Evolutionary conservation across 2,329 filamentous ascomycete species (phyloP).

Genomic region (Escovopsis sp.): DNA sequence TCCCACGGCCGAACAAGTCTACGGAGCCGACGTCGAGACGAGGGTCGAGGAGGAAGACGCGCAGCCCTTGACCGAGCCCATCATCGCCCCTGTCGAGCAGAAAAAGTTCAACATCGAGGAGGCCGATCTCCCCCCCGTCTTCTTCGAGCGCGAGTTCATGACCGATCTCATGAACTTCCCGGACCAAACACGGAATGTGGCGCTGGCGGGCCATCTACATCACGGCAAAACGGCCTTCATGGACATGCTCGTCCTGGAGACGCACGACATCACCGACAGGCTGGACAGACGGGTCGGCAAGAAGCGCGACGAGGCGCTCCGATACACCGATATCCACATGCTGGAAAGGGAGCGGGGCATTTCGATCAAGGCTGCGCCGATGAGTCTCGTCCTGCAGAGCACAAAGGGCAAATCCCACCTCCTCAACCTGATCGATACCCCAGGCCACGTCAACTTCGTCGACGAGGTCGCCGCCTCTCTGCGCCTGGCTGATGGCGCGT

Average conservation of each 20-base stretch:
- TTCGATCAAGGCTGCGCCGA: constrained; percentile 84
- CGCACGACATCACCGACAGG: constrained; percentile 70
- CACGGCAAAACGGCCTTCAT: constrained; percentile 97
- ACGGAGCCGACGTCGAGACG: constrained; percentile 87
- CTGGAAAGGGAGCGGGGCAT: constrained; percentile 80
- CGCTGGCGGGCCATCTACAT: constrained; percentile 82
- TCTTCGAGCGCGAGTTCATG: constrained; percentile 84
- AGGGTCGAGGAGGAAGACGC: constrained; percentile 95
- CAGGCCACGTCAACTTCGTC: constrained; percentile 95
- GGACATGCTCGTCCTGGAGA: constrained; percentile 96
- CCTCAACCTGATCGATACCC: constrained; percentile 89
- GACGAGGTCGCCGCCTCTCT: constrained; percentile 87
- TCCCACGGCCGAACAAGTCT: constrained; percentile 91
- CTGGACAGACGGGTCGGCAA: constrained; percentile 69
- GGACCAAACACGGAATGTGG: constrained; percentile 85
- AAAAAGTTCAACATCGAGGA: constrained; percentile 96
- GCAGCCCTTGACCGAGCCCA: constrained; percentile 81
- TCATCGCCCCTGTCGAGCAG: constrained; percentile 81
- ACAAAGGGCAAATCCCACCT: constrained; percentile 91
- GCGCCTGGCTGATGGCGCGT: constrained; percentile 79
- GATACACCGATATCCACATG: constrained; percentile 87
- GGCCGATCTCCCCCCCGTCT: constrained; percentile 73
- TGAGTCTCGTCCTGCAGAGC: constrained; percentile 80
- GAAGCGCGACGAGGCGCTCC: constrained; percentile 73
- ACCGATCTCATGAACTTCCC: constrained; percentile 92